These are phyloP conservation scores for Pichiaceae sp. DNA, from an alignment of 1,139 yeast genomes.

Conservation along the genomic window DNA sequence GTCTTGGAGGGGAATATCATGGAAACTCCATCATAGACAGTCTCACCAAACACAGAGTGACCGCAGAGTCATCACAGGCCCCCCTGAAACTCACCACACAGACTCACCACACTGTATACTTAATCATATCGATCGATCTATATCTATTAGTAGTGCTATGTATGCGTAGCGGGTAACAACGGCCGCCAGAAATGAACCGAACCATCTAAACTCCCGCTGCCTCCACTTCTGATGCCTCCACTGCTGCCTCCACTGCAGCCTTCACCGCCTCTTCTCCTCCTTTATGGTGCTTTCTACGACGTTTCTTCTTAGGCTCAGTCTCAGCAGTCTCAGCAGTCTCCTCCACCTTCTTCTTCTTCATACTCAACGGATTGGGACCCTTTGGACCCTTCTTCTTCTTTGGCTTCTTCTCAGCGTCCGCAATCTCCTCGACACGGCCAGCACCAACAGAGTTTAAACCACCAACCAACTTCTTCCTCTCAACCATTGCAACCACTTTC, in stretches of 20 bases:
- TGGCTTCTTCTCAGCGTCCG: constrained; percentile 17
- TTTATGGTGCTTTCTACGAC: constrained; percentile 40
- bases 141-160: too few relatives aligned
- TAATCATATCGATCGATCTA: too few relatives aligned
- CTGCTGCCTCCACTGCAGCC: background rate
- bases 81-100: too few relatives aligned
- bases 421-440: constrained; percentile 23
- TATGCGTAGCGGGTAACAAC: too few relatives aligned
- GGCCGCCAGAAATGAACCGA: too few relatives aligned
- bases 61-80: too few relatives aligned
- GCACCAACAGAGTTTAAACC: constrained; percentile 63
- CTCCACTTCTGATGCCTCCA: background rate
- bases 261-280: too few relatives aligned
- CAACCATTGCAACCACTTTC: constrained; percentile 44
- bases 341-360: constrained; percentile 54
- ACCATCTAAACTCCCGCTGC: too few relatives aligned
- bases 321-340: constrained; percentile 15
- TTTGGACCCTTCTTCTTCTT: constrained; percentile 64
- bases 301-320: constrained; percentile 33
- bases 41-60: too few relatives aligned
- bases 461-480: constrained; percentile 55
- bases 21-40: too few relatives aligned
- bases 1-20: background rate
- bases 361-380: constrained; percentile 77
- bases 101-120: too few relatives aligned